Conservation (phyloP, 495 filamentous ascomycete genomes). For the Astrothelium subdiscretum region DNA sequence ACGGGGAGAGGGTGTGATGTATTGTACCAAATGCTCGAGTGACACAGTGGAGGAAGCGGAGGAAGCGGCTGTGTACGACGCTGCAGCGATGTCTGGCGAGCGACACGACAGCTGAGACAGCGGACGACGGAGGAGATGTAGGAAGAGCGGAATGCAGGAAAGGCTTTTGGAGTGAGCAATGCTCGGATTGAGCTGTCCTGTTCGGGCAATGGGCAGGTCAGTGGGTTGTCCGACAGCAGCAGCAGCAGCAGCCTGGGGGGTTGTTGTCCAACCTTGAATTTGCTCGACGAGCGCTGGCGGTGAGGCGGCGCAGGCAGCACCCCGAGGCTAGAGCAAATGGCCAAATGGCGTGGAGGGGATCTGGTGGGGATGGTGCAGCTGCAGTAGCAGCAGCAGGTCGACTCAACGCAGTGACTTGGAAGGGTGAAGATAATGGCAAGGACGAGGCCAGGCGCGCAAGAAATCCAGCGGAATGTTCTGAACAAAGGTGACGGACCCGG, state of each 20-base stretch:
- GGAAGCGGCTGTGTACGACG: background rate
- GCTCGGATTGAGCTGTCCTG: too few species aligned
- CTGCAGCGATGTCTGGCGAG: background rate
- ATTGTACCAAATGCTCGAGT: background rate
- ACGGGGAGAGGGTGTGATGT: background rate
- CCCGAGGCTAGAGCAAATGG: too few species aligned
- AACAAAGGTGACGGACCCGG: background rate
- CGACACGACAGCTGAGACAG: background rate
- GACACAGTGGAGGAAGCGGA: background rate
- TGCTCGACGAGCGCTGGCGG: too few species aligned
- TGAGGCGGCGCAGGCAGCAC: background rate
- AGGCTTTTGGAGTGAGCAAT: too few species aligned
- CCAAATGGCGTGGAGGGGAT: too few species aligned
- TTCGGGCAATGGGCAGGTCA: background rate
- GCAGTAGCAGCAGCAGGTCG: too few species aligned
- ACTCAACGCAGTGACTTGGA: too few species aligned
- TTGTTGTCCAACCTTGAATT: background rate
- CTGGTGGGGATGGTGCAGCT: too few species aligned
- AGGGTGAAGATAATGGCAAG: too few species aligned
- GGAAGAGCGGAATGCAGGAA: background rate
- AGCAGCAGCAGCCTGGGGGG: background rate
- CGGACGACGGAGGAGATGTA: background rate
- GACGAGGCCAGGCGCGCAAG: background rate
- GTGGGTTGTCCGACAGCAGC: background rate
- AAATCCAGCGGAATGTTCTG: constrained; percentile 3